phyloP scores from a whole-genome alignment of 2,329 filamentous ascomycete species.

The Calonectria hawksworthii region DNA sequence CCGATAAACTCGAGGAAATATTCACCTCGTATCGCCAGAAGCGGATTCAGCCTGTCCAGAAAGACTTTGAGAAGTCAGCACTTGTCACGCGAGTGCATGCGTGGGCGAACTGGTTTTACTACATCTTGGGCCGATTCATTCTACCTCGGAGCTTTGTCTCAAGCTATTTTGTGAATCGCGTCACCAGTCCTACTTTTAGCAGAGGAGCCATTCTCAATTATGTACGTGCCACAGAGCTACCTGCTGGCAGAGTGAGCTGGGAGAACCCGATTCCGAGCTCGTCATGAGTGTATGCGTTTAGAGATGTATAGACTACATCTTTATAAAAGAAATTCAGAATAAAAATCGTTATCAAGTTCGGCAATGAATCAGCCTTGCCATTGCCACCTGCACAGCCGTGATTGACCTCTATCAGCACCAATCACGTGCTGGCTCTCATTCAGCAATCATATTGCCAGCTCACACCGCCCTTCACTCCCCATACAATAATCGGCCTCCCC shows the following conservation, averaged over 20 bases:
- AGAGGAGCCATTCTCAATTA: constrained; percentile 39
- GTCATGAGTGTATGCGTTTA: not conserved
- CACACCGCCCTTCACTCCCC: too few relatives aligned
- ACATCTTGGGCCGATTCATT: constrained; percentile 40
- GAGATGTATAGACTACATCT: too few relatives aligned
- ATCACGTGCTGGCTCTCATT: too few relatives aligned
- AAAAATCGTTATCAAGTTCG: too few relatives aligned
- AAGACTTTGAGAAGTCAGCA: constrained; percentile 33
- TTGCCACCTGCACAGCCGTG: too few relatives aligned
- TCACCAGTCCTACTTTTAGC: constrained; percentile 26
- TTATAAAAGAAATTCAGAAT: too few relatives aligned
- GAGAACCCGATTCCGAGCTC: constrained; percentile 8
- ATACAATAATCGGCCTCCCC: too few relatives aligned
- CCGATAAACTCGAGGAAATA: constrained; percentile 15
- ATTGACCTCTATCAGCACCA: too few relatives aligned
- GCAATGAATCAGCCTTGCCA: too few relatives aligned
- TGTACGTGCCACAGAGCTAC: constrained; percentile 17
- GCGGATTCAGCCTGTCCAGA: constrained; percentile 27
- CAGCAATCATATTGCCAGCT: too few relatives aligned
- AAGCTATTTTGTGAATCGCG: constrained; percentile 15
- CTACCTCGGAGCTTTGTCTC: constrained; percentile 23
- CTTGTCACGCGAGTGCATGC: constrained; percentile 42
- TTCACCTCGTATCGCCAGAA: constrained; percentile 39
- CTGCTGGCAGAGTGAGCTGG: constrained; percentile 13
- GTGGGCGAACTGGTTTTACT: constrained; percentile 44